Percentiles rank a stretch among this genome's conserved stretches.
These are phyloP conservation scores for Kodamaea alishanica DNA, from an alignment of 1,139 yeast genomes.

Conservation along the genomic window DNA sequence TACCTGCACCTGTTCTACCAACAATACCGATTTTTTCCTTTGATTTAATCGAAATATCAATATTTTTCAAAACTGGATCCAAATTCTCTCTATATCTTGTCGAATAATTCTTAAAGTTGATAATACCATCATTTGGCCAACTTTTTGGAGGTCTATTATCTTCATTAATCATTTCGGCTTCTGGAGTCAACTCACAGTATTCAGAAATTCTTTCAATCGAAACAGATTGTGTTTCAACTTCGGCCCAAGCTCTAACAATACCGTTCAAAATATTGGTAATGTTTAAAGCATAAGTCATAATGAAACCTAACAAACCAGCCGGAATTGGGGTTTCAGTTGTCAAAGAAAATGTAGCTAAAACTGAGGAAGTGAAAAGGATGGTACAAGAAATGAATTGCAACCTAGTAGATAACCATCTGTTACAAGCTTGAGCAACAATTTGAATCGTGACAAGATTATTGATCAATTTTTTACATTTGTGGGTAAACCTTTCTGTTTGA, in stretches of 20 bases:
- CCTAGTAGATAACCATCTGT: conserved; percentile 29
- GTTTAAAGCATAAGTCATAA: conserved; percentile 26
- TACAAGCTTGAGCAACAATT: conserved; percentile 15
- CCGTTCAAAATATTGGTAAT: conserved; percentile 23
- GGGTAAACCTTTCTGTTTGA: conserved; percentile 21
- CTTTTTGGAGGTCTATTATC: conserved; percentile 19
- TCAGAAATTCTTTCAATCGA: conserved; percentile 28
- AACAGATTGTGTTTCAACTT: conserved; percentile 26
- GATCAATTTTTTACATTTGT: conserved; percentile 15
- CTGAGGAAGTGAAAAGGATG: conserved; percentile 20
- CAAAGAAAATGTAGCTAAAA: conserved; percentile 19
- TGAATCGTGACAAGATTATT: conserved; percentile 17
- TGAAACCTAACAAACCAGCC: conserved; percentile 28
- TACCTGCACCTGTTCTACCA: conserved; percentile 34
- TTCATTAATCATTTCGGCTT: conserved; percentile 24
- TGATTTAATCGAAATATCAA: conserved; percentile 21
- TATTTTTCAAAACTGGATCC: conserved; percentile 25
- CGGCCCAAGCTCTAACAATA: conserved; percentile 26
- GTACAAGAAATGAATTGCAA: conserved; percentile 24
- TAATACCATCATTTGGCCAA: conserved; percentile 26
- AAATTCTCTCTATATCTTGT: conserved; percentile 27
- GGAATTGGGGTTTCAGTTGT: conserved; percentile 17
- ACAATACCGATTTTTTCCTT: conserved; percentile 31
- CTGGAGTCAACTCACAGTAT: conserved; percentile 23
- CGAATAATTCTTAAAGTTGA: conserved; percentile 23